Percentiles rank a stretch among this genome's conserved stretches.
These are phyloP conservation scores for Angophora floribunda DNA, from an alignment of 345 rosid genomes.

Conservation along the genomic window DNA sequence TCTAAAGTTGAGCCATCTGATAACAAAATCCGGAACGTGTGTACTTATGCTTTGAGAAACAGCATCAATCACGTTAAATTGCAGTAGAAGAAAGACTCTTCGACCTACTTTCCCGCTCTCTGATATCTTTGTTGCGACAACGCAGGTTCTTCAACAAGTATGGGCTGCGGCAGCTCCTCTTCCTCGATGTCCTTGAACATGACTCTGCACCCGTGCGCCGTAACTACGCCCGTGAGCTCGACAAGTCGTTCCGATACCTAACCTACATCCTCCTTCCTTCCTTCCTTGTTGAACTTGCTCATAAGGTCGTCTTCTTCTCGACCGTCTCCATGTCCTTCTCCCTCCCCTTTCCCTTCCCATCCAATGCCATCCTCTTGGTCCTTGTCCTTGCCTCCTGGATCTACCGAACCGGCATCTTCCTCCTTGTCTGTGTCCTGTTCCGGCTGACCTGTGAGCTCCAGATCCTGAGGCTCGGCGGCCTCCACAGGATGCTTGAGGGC, in stretches of 20 bases:
- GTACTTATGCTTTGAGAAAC: not conserved
- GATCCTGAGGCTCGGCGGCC: conserved; percentile 55
- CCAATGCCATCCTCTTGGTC: not conserved
- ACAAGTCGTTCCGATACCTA: conserved; percentile 48
- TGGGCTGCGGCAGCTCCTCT: conserved; percentile 50
- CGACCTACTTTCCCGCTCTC: not conserved
- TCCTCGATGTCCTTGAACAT: conserved; percentile 39
- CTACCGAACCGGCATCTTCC: conserved; percentile 56
- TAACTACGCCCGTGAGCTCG: conserved; percentile 44
- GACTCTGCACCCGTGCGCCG: conserved; percentile 38
- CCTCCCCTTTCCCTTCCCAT: not conserved
- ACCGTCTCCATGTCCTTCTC: not conserved
- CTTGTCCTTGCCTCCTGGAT: conserved; percentile 56
- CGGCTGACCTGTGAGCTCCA: conserved; percentile 79
- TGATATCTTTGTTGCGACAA: not conserved
- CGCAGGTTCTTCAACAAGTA: conserved; percentile 28
- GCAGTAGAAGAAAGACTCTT: not conserved
- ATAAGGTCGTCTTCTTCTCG: conserved; percentile 53
- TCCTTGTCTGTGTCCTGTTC: conserved; percentile 61
- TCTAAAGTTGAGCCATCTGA: not conserved
- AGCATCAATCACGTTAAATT: not conserved
- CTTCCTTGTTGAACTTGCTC: conserved; percentile 51
- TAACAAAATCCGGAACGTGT: not conserved
- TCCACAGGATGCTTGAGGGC: conserved; percentile 50
- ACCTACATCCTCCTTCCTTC: conserved; percentile 68